Percentiles rank a stretch among this genome's conserved stretches.
Evolutionary conservation across 306 rosid species (phyloP).

Genomic region (Lathyrus sativus): DNA sequence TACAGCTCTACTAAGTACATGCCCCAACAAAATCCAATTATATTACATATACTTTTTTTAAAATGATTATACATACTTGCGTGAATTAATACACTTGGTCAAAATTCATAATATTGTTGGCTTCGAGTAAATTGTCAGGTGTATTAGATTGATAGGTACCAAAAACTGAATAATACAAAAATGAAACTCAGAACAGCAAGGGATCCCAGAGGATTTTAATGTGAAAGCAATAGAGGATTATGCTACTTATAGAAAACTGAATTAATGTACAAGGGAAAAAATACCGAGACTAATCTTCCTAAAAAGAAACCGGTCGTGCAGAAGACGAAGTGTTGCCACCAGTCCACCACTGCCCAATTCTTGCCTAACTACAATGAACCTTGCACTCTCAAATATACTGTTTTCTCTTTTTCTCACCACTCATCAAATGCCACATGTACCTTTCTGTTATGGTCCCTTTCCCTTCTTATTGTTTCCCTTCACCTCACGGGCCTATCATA

Average conservation of each 20-base stretch:
- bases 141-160: not conserved
- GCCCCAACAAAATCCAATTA: slow-evolving; percentile 13
- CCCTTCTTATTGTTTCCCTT: not conserved
- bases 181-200: slow-evolving; percentile 3
- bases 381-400: not conserved
- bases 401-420: not conserved
- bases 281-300: not conserved
- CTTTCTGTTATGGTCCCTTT: not conserved
- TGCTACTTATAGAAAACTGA: not conserved
- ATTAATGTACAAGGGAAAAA: not conserved
- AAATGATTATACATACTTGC: not conserved
- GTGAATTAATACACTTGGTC: not conserved
- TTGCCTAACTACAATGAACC: not conserved
- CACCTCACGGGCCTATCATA: not conserved
- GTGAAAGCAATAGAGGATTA: not conserved
- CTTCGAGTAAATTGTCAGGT: not conserved
- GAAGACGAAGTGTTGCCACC: not conserved
- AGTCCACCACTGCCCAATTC: not conserved
- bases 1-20: slow-evolving; percentile 1
- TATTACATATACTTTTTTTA: not conserved
- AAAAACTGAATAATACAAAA: not conserved
- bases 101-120: slow-evolving; percentile 21
- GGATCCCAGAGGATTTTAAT: not conserved
- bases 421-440: not conserved
- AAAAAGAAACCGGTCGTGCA: not conserved